These are phyloP conservation scores for Aspergillus fumigatiaffinis DNA, from an alignment of 2,329 filamentous ascomycete genomes.

Conservation along the genomic window DNA sequence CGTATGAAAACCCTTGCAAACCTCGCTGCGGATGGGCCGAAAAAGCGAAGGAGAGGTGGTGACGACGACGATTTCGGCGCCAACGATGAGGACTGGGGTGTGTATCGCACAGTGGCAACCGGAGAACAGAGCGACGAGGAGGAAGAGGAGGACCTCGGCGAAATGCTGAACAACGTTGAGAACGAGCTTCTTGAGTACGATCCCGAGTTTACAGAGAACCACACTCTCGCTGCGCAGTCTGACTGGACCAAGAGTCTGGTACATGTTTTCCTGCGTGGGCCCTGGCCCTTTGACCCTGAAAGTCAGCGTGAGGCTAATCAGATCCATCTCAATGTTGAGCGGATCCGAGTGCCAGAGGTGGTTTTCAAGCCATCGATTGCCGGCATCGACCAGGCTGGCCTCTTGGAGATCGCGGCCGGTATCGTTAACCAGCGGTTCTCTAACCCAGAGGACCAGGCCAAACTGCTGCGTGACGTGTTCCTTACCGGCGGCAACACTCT, in stretches of 20 bases:
- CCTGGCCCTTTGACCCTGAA: constrained; percentile 77
- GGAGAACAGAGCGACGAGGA: constrained; percentile 78
- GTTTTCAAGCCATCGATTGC: constrained; percentile 91
- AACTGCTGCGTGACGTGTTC: constrained; percentile 81
- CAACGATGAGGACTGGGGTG: constrained; percentile 96
- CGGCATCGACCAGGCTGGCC: constrained; percentile 85
- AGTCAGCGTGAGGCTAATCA: constrained; percentile 79
- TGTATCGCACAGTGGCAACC: constrained; percentile 88
- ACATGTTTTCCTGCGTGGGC: constrained; percentile 85
- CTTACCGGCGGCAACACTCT: constrained; percentile 89
- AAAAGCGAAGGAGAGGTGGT: constrained; percentile 78
- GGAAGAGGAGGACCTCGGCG: constrained; percentile 82
- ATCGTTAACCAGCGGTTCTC: constrained; percentile 79
- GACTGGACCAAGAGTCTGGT: constrained; percentile 93
- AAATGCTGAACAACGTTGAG: constrained; percentile 71
- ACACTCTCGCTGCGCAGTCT: constrained; percentile 84
- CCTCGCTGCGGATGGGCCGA: constrained; percentile 81
- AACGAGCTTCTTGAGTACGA: constrained; percentile 82
- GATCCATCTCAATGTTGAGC: constrained; percentile 92
- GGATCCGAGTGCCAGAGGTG: constrained; percentile 89
- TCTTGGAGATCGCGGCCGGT: constrained; percentile 87
- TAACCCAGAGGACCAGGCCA: constrained; percentile 54
- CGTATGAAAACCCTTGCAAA: constrained; percentile 98
- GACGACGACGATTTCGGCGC: constrained; percentile 97
- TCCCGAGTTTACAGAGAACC: constrained; percentile 82